Evolutionary conservation across 2,329 filamentous ascomycete genomes (phyloP), one percentile per base, ranked within the genome.

Genomic region (Arthrobotrys iridis): DNA sequence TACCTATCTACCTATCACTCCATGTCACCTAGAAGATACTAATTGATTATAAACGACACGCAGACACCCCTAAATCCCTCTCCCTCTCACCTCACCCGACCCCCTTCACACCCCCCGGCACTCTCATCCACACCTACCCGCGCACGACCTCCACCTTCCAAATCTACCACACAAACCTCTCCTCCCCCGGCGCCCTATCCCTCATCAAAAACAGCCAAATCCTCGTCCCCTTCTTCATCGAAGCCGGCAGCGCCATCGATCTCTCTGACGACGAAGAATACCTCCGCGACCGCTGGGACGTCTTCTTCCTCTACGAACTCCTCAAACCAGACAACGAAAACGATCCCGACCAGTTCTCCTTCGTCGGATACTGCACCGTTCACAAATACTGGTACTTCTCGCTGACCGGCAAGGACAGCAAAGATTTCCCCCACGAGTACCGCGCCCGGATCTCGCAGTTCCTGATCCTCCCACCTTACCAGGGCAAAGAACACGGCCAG

Each of bases 321-420:
- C 26, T 52, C n/a, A n/a, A n/a, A n/a, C n/a, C n/a, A n/a, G n/a
- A n/a, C n/a, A n/a, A n/a, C n/a, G 28, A 55, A 22, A 43, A 43
- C 7, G 43, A 37, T 59, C 84, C 83, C 22, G 87, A 90, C 79
- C 84, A 87, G n/a, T 97, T 97, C 81, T 87, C 88, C 1, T 92
- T 99, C 78, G 89, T 92, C 35, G 95, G 95, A 68, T 98, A 96
- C 82, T 90, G 91, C 13, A 98, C 94, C 0, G 90, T 94, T 33
- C 97, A 97, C 82, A 89, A 92, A 57, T 94, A 93, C 83, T 97
- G 91, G 85, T 84, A 85, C 73, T 84, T 66, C 18, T 45, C 55
- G 3, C 3, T 40, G 13, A 26, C 10, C 84, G 59, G 71, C 81
- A 77, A 79, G 89, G 94, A 40, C 88, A 92, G 73, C 7, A 20